Evolutionary conservation across 805 yeast genomes (phyloP), one percentile per base, ranked within the genome.

Genomic region (Candida dajiaensis): DNA sequence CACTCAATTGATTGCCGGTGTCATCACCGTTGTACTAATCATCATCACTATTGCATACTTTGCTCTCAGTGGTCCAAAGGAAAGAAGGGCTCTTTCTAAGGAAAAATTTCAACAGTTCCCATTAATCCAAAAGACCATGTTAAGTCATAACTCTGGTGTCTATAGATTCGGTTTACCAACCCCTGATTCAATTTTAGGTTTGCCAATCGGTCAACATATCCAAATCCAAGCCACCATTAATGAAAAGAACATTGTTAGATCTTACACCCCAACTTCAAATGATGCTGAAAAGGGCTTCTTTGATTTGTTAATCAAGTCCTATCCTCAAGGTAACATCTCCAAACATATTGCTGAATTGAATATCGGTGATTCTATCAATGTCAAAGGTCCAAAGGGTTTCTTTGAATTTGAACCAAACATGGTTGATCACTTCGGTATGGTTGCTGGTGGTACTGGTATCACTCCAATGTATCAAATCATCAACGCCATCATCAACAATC

Each of bases 381-480:
- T 89, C 48, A 78, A 85, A 62, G 96, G 98, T 25, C 98, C 98
- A 57, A 87, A 86, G 69, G 97, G 98, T 8, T 80, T 80, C 59
- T 89, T 86, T 73, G 76, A 81, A 51, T 90, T 90, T 70, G 72
- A 79, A 44, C 89, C 95, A 56, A 87, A 86, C 68, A 81, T 84
- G 81, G 81, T 78, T 47, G 70, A 74, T 48, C 74, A 77, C 50
- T 74, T 90, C 49, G 89, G 85, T 45, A 90, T 90, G 97, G 81
- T 92, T 54, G 95, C 96, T 38, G 97, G 97, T 56, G 98, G 97
- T 61, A 88, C 97, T 35, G 97, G 97, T 65, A 85, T 89, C 59
- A 85, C 97, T 8, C 97, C 97, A 64, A 89, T 89, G 97, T 88
- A 81, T 68, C 97, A 89, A 72, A 83, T 89, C 55, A 80, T 90